phyloP scores from a whole-genome alignment of 140 eudicot genomes.

The Bidens hawaiensis region DNA sequence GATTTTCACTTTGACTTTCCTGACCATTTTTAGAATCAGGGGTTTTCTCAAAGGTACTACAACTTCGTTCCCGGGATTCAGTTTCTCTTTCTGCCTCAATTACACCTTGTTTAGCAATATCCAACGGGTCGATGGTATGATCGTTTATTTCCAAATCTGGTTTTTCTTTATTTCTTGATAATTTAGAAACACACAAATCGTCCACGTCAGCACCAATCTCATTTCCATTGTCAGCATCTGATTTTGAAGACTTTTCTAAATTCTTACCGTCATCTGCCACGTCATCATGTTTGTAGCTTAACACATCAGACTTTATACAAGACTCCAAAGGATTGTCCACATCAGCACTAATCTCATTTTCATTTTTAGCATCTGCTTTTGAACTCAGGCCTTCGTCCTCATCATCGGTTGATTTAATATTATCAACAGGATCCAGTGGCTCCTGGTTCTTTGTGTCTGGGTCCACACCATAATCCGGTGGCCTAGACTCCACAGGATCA shows the following conservation, averaged over 20 bases:
- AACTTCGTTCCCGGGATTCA: constrained; percentile 57
- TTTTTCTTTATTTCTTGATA: background rate
- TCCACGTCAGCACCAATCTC: constrained; percentile 4
- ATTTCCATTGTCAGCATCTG: constrained; percentile 5
- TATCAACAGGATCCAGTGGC: background rate
- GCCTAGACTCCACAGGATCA: constrained; percentile 5
- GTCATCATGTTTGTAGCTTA: constrained; percentile 19
- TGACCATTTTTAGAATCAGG: constrained; percentile 42
- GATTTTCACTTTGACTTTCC: constrained; percentile 6
- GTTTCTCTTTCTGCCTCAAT: constrained; percentile 67
- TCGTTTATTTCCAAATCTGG: constrained; percentile 45
- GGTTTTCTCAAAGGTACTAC: constrained; percentile 62
- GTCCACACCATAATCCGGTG: constrained; percentile 3
- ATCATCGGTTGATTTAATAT: background rate
- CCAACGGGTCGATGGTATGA: constrained; percentile 65
- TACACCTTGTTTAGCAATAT: constrained; percentile 75
- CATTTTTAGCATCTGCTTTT: constrained; percentile 1
- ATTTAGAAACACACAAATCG: constrained; percentile 17
- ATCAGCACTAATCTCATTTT: constrained; percentile 16
- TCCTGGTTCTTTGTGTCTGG: constrained; percentile 5
- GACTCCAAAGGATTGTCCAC: constrained; percentile 10
- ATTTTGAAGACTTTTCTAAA: background rate
- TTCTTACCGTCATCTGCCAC: constrained; percentile 15
- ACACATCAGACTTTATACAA: background rate
- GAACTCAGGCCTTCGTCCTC: background rate